Conservation (phyloP, 768 basidiomycete species). For the Pulveroboletus sp. region DNA sequence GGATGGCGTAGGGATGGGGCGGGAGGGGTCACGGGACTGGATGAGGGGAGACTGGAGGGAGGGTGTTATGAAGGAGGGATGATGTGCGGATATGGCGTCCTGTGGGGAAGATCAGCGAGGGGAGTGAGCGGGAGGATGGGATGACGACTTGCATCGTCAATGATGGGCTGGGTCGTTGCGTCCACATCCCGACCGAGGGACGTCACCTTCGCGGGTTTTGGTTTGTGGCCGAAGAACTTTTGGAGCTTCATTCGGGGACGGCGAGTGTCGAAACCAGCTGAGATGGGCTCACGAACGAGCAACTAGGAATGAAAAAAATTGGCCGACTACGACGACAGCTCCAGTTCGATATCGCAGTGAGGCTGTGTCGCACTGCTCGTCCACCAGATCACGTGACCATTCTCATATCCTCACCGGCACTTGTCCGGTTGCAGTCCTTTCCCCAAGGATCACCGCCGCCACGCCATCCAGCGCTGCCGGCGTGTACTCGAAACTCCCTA, state of each 20-base stretch:
- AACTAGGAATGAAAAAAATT: background rate
- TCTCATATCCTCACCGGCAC: conserved; percentile 10
- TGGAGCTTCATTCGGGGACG: conserved; percentile 42
- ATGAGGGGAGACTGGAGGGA: background rate
- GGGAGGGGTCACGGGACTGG: conserved; percentile 16
- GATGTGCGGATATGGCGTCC: conserved; percentile 26
- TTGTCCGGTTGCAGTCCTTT: background rate
- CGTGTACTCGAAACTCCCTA: conserved; percentile 57
- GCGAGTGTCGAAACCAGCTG: background rate
- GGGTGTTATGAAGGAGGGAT: conserved; percentile 6
- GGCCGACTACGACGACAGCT: background rate
- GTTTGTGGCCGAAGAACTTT: conserved; percentile 53
- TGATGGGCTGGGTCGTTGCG: conserved; percentile 16
- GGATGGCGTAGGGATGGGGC: conserved; percentile 25
- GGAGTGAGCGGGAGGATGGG: too few relatives aligned
- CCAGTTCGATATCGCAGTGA: conserved; percentile 13
- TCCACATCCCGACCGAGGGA: conserved; percentile 22
- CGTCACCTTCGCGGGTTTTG: conserved; percentile 33
- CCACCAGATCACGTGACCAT: conserved; percentile 16
- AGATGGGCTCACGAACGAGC: background rate
- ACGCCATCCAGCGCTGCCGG: conserved; percentile 33
- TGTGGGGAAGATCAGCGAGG: background rate
- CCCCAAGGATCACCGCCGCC: conserved; percentile 41
- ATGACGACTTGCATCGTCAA: conserved; percentile 26
- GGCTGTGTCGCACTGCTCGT: conserved; percentile 20